These are phyloP conservation scores for Pichiaceae sp. DNA, from an alignment of 1,139 yeast species.

Conservation along the genomic window DNA sequence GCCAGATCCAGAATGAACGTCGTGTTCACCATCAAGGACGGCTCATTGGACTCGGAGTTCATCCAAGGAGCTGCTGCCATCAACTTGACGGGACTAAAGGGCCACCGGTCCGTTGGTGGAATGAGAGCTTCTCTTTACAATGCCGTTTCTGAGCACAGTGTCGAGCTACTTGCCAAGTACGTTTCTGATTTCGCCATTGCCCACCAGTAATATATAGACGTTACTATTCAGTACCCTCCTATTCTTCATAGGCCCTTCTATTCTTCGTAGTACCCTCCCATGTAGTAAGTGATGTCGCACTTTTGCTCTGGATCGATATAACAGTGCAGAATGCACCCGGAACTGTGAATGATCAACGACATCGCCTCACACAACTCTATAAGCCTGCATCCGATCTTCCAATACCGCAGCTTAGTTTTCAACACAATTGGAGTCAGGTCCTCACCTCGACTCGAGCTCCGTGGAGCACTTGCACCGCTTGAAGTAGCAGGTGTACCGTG, in stretches of 20 bases:
- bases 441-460: conserved; percentile 2
- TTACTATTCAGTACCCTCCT: neutral
- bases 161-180: conserved; percentile 49
- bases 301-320: conserved; percentile 47
- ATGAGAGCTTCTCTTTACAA: conserved; percentile 90
- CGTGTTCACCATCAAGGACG: conserved; percentile 66
- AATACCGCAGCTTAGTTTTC: conserved; percentile 41
- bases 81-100: conserved; percentile 70
- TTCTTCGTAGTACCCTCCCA: conserved; percentile 5
- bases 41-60: conserved; percentile 59
- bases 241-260: neutral
- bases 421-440: conserved; percentile 27
- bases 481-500: too few relatives aligned
- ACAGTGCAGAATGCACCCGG: conserved; percentile 50
- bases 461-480: too few relatives aligned
- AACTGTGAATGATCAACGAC: conserved; percentile 40
- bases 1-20: conserved; percentile 88
- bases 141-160: conserved; percentile 66
- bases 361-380: conserved; percentile 47
- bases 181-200: conserved; percentile 55
- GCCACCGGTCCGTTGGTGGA: conserved; percentile 97
- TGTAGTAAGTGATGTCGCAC: conserved; percentile 47
- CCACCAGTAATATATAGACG: conserved; percentile 16
- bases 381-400: conserved; percentile 49
- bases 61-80: conserved; percentile 45